Evolutionary conservation across 768 basidiomycete genomes (phyloP).

Genomic region (Antrodiella citrinella): DNA sequence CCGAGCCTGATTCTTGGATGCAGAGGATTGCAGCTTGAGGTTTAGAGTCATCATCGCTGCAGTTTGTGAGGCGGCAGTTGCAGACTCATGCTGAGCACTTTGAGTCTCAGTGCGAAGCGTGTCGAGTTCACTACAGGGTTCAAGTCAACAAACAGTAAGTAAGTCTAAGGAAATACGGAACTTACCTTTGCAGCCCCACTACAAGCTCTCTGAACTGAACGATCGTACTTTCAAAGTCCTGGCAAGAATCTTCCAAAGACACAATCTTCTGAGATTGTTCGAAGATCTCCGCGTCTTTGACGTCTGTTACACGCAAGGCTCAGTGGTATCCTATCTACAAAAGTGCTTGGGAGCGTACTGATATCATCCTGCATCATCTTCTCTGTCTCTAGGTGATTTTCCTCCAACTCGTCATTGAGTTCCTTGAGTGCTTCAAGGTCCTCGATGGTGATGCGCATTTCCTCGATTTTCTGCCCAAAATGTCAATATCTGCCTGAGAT

Average conservation of each 20-base stretch:
- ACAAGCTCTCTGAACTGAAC: slow-evolving; percentile 91
- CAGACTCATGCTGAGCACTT: slow-evolving; percentile 75
- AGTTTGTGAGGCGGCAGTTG: slow-evolving; percentile 77
- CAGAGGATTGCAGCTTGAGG: slow-evolving; percentile 87
- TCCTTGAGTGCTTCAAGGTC: slow-evolving; percentile 95
- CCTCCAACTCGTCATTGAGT: slow-evolving; percentile 94
- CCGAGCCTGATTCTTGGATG: slow-evolving; percentile 83
- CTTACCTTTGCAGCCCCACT: slow-evolving; percentile 68
- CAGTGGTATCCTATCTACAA: neutral
- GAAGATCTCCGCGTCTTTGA: slow-evolving; percentile 61
- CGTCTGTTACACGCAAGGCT: slow-evolving; percentile 33
- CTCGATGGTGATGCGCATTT: slow-evolving; percentile 93
- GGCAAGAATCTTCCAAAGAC: slow-evolving; percentile 66
- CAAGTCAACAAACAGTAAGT: too few species aligned
- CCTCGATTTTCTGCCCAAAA: slow-evolving; percentile 78
- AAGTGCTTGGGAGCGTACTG: slow-evolving; percentile 38
- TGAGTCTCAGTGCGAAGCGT: slow-evolving; percentile 76
- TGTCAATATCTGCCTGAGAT: neutral
- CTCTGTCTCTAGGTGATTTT: slow-evolving; percentile 92
- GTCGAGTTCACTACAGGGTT: slow-evolving; percentile 75
- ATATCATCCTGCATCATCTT: slow-evolving; percentile 86
- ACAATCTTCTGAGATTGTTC: slow-evolving; percentile 61
- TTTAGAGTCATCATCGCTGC: slow-evolving; percentile 94
- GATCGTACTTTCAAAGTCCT: slow-evolving; percentile 85
- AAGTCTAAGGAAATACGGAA: too few species aligned